phyloP scores from a whole-genome alignment of 1,139 yeast species.

The Diutina siamensis region DNA sequence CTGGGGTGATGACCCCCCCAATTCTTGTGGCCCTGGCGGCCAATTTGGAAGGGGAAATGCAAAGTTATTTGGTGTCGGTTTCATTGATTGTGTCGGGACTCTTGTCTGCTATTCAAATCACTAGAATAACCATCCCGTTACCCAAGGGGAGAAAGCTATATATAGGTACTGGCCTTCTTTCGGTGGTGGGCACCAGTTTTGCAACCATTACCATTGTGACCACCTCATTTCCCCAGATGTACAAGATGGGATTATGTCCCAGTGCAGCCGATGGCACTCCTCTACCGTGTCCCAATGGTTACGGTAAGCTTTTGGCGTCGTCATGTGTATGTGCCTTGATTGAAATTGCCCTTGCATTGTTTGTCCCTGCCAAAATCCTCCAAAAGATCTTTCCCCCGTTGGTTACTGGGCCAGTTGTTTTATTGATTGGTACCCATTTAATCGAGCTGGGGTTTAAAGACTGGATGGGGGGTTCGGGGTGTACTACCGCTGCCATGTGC shows the following conservation, averaged over 20 bases:
- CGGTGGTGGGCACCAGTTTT: constrained; percentile 85
- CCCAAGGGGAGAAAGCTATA: constrained; percentile 41
- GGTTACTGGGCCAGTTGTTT: constrained; percentile 87
- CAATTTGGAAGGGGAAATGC: constrained; percentile 34
- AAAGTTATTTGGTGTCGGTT: constrained; percentile 67
- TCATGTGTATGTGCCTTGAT: constrained; percentile 66
- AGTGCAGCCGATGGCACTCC: constrained; percentile 42
- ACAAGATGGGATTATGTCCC: constrained; percentile 53
- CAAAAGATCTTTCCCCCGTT: constrained; percentile 75
- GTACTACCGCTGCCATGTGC: constrained; percentile 26
- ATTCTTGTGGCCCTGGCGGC: constrained; percentile 54
- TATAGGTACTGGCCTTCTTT: constrained; percentile 76
- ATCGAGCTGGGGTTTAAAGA: constrained; percentile 64
- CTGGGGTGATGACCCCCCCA: constrained; percentile 86
- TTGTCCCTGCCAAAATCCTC: constrained; percentile 59
- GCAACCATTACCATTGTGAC: constrained; percentile 75
- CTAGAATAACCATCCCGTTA: constrained; percentile 51
- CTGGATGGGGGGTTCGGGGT: constrained; percentile 85
- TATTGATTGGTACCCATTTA: constrained; percentile 64
- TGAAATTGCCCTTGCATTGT: constrained; percentile 55
- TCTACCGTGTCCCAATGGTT: constrained; percentile 83
- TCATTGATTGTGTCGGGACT: constrained; percentile 69
- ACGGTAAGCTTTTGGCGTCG: constrained; percentile 76
- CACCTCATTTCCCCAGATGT: constrained; percentile 73
- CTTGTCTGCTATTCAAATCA: constrained; percentile 65